Percentiles rank a stretch among this genome's conserved stretches.
These are phyloP conservation scores for Punica granatum DNA, from an alignment of 345 rosid species.

Conservation along the genomic window DNA sequence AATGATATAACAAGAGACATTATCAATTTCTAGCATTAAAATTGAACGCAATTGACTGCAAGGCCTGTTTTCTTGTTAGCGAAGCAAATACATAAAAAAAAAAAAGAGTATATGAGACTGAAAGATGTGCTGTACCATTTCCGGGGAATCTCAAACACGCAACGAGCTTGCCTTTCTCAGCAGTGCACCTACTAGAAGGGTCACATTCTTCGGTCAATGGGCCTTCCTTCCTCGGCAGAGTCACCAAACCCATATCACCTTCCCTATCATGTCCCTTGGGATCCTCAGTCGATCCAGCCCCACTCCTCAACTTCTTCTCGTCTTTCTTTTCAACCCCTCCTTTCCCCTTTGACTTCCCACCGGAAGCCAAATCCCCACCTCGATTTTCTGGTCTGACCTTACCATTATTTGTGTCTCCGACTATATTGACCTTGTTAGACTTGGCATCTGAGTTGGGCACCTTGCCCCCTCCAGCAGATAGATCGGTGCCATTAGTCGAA, in stretches of 20 bases:
- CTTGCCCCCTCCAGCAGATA: neutral
- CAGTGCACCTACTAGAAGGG: slow-evolving; percentile 53
- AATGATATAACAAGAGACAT: neutral
- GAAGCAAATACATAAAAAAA: neutral
- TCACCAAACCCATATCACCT: neutral
- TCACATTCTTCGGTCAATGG: slow-evolving; percentile 46
- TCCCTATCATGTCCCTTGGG: neutral
- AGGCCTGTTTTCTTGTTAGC: neutral
- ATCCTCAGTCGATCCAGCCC: neutral
- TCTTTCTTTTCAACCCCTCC: slow-evolving; percentile 1
- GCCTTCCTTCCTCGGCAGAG: neutral
- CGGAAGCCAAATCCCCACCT: neutral
- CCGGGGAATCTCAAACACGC: slow-evolving; percentile 84
- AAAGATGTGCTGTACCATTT: slow-evolving; percentile 35
- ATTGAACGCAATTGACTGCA: neutral
- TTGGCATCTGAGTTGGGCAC: neutral
- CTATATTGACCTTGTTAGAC: neutral
- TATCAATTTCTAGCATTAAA: neutral
- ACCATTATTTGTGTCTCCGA: neutral
- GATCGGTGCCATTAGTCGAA: neutral
- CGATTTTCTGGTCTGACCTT: neutral
- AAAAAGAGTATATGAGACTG: neutral
- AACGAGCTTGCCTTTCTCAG: slow-evolving; percentile 41
- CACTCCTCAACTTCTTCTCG: neutral
- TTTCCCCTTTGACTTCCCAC: neutral